These are phyloP conservation scores for Hibiscus trionum DNA, from an alignment of 345 rosid genomes.

Conservation along the genomic window DNA sequence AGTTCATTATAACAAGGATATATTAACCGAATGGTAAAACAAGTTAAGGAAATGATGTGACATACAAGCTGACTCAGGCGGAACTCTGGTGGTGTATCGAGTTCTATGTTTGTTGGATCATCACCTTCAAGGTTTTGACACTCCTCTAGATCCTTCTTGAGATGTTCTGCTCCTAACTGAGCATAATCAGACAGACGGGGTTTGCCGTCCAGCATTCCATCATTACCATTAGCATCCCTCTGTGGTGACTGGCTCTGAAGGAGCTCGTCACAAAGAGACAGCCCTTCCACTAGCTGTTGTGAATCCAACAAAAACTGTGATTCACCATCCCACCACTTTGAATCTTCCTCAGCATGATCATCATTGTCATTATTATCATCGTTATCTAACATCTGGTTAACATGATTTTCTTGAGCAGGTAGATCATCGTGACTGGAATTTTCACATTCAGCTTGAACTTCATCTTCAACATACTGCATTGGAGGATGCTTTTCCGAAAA, in stretches of 20 bases:
- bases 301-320: constrained; percentile 70
- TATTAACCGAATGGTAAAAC: not conserved
- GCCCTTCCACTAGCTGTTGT: constrained; percentile 86
- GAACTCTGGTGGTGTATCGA: constrained; percentile 90
- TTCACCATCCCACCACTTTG: constrained; percentile 77
- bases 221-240: constrained; percentile 39
- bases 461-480: constrained; percentile 31
- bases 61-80: constrained; percentile 90
- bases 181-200: constrained; percentile 72
- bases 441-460: constrained; percentile 35
- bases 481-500: constrained; percentile 23
- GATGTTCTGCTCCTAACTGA: constrained; percentile 55
- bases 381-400: constrained; percentile 21
- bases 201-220: constrained; percentile 25
- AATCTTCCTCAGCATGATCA: constrained; percentile 41
- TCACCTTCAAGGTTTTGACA: constrained; percentile 68
- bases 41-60: not conserved
- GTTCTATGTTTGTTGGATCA: constrained; percentile 78
- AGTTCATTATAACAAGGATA: not conserved
- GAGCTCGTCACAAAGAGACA: constrained; percentile 76
- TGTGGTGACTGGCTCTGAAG: constrained; percentile 73
- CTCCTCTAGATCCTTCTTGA: constrained; percentile 83
- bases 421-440: constrained; percentile 17
- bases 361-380: constrained; percentile 26
- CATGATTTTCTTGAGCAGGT: constrained; percentile 17